Percentiles rank a stretch among this genome's conserved stretches.
These are phyloP conservation scores for Solanum chacoense DNA, from an alignment of 305 asterid species.

Conservation along the genomic window DNA sequence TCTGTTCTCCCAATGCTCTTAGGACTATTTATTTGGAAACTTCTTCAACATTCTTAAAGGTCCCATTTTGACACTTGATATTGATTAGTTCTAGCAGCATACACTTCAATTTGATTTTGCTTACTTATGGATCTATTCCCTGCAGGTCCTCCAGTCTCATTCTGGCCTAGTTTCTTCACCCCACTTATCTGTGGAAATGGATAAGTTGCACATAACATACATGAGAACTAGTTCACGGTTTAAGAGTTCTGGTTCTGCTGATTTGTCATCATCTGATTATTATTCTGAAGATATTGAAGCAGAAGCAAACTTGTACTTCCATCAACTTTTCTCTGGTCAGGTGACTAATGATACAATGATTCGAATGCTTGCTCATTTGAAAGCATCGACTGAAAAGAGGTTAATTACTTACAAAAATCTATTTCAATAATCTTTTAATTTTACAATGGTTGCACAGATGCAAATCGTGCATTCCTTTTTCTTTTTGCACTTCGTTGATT, in stretches of 20 bases:
- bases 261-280: slow-evolving; percentile 40
- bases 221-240: slow-evolving; percentile 41
- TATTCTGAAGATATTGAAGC: slow-evolving; percentile 66
- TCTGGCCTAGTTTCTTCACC: slow-evolving; percentile 40
- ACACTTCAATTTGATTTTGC: background rate
- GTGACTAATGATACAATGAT: slow-evolving; percentile 58
- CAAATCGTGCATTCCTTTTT: background rate
- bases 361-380: slow-evolving; percentile 73
- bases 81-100: background rate
- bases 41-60: slow-evolving; percentile 67
- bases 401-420: background rate
- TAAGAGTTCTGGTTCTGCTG: slow-evolving; percentile 39
- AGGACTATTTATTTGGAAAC: slow-evolving; percentile 51
- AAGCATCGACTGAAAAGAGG: slow-evolving; percentile 81
- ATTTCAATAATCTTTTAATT: background rate
- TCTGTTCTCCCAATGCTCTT: slow-evolving; percentile 43
- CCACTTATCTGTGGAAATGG: slow-evolving; percentile 59
- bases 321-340: slow-evolving; percentile 73
- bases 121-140: slow-evolving; percentile 8
- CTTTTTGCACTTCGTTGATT: background rate
- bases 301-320: slow-evolving; percentile 74
- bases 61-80: slow-evolving; percentile 2
- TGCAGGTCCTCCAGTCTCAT: slow-evolving; percentile 81
- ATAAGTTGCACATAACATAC: slow-evolving; percentile 42
- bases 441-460: background rate